A percentile compares a stretch with the other conserved stretches of the same genome.
Evolutionary conservation across 176 grass and related monocot genomes (phyloP).

Genomic region (Bonia amplexicaulis): DNA sequence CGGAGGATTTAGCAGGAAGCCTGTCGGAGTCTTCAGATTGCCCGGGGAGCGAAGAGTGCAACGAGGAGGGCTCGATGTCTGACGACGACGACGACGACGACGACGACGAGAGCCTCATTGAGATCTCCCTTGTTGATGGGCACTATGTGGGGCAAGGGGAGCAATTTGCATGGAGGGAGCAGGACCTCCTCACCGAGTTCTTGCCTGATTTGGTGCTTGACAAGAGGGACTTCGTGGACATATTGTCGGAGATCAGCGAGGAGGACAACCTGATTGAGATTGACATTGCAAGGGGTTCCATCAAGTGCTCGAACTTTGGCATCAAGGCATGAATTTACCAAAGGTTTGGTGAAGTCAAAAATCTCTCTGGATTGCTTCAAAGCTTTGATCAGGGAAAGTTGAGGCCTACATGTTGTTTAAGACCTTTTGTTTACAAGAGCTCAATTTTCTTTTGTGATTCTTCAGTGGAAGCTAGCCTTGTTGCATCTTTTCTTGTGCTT

Average conservation of each 20-base stretch:
- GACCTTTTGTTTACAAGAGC: neutral
- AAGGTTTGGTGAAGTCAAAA: conserved; percentile 41
- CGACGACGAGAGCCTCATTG: conserved; percentile 73
- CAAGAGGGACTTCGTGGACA: conserved; percentile 58
- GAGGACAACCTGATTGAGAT: conserved; percentile 93
- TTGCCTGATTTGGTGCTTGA: conserved; percentile 57
- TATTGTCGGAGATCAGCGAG: conserved; percentile 66
- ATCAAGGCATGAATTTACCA: conserved; percentile 55
- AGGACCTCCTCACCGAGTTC: conserved; percentile 39
- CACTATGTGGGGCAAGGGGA: conserved; percentile 34
- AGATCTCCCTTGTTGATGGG: conserved; percentile 63
- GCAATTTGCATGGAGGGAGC: conserved; percentile 25
- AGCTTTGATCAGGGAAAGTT: neutral
- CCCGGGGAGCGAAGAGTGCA: conserved; percentile 2
- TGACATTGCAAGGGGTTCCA: conserved; percentile 75
- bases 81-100: conserved; percentile 22
- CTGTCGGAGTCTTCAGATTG: conserved; percentile 19
- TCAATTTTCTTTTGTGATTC: conserved; percentile 3
- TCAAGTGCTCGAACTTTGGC: conserved; percentile 56
- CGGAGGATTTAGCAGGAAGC: neutral
- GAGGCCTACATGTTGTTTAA: neutral
- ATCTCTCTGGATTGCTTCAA: neutral
- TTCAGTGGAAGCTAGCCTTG: conserved; percentile 23
- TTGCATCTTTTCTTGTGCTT: neutral
- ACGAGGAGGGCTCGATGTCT: conserved; percentile 20